Base-by-base conservation (phyloP, 306 rosid species). In the Prunus fruticosa region DNA sequence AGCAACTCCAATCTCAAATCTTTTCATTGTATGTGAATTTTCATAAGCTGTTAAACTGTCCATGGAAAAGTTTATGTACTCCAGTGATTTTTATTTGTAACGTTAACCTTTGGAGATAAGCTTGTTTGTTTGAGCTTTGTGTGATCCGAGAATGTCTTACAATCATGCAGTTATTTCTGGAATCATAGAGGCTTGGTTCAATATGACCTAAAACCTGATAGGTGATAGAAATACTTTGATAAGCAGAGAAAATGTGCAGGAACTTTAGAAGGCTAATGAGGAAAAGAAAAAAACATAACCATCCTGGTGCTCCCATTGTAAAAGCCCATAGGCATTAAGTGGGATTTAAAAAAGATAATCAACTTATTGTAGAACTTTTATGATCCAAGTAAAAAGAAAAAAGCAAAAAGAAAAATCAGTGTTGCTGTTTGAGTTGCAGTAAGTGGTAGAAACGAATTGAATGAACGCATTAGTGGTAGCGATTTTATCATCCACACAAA, bases 71-170 rank as follows among this genome's bases (percentile, higher is more conserved):
- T 7, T 11, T 57, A 28, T 67, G 46, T 66, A 2, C 57, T 34
- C 38, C 79, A 3, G 9, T 60, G 60, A 61, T 62, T 67, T 70
- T 74, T 67, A 67, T 65, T 18, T 23, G 50, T 65, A 38, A 47
- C 58, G 49, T 58, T 58, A 32, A 69, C 50, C 25, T 46, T 20
- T 27, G 77, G 30, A 46, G 19, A 72, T 0, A 43, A 72, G 53
- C 22, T 57, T 56, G 53, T 34, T 72, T 30, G 69, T 45, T 50
- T 58, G 68, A 53, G 70, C 68, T 77, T 15, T 45, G 76, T 68
- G 34, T 58, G 67, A 32, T 73, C 64, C 8, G 25, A 76, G 62
- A 27, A 63, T 52, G 54, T 75, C 30, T n/a, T 50, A 32, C 6
- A 32, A 0, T 67, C 46, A 2, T 63, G 5, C 30, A 51, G n/a